Conservation (phyloP, 805 yeast species). For the Spathaspora arborariae region DNA sequence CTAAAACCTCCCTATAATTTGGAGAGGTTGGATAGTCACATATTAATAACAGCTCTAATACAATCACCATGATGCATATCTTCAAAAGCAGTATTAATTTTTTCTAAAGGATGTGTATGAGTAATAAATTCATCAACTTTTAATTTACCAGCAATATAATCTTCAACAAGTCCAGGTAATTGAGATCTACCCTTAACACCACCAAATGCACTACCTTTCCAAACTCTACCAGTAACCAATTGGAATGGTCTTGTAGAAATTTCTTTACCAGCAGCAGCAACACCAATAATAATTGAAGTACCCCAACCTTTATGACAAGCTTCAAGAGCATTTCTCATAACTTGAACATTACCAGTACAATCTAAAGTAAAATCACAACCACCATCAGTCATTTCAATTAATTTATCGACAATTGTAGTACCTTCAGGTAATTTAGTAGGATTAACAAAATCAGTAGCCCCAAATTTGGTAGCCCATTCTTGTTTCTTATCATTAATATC, state of each 20-base stretch:
- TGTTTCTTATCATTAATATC: constrained; percentile 84
- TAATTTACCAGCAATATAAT: constrained; percentile 73
- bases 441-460: constrained; percentile 94
- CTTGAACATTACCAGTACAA: constrained; percentile 94
- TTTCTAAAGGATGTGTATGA: constrained; percentile 72
- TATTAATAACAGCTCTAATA: constrained; percentile 82
- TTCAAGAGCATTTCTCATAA: constrained; percentile 95
- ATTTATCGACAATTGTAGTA: constrained; percentile 71
- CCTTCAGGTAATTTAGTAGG: constrained; percentile 75
- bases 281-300: constrained; percentile 90
- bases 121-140: constrained; percentile 94
- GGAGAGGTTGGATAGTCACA: constrained; percentile 24
- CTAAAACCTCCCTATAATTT: too few relatives aligned
- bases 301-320: constrained; percentile 99
- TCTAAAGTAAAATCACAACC: constrained; percentile 96
- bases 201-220: constrained; percentile 99
- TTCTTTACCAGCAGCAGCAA: constrained; percentile 97
- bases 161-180: constrained; percentile 85
- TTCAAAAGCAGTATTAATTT: constrained; percentile 86
- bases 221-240: constrained; percentile 96
- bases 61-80: constrained; percentile 94
- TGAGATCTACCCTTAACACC: constrained; percentile 98
- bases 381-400: constrained; percentile 91
- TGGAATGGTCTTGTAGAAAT: constrained; percentile 98
- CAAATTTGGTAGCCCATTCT: constrained; percentile 83